A percentile compares a stretch with the other conserved stretches of the same genome.
phyloP scores from a whole-genome alignment of 345 rosid species.

The Acer negundo region DNA sequence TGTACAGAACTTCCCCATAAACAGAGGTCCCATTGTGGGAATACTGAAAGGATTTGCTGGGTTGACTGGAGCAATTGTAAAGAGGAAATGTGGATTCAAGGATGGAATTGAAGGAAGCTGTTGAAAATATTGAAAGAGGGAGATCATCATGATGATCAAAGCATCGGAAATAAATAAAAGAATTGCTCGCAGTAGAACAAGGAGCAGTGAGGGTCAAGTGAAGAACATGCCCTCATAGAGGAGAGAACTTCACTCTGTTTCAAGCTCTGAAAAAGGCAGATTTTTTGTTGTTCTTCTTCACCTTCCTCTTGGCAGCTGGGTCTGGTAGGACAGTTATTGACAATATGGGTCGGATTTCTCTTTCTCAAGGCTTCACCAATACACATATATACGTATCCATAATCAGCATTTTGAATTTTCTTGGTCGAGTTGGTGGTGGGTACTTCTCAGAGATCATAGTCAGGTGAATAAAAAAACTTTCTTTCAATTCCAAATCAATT shows the following conservation, averaged over 20 bases:
- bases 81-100: conserved; percentile 55
- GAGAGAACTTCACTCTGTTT: conserved; percentile 74
- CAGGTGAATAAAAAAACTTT: conserved; percentile 35
- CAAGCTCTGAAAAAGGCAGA: conserved; percentile 73
- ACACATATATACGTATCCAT: conserved; percentile 70
- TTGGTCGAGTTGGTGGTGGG: conserved; percentile 90
- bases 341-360: conserved; percentile 83
- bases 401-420: conserved; percentile 88
- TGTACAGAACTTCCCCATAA: conserved; percentile 84
- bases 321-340: conserved; percentile 85
- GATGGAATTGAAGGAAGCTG: conserved; percentile 48
- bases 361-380: conserved; percentile 61
- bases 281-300: conserved; percentile 74
- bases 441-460: conserved; percentile 81
- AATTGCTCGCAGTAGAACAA: conserved; percentile 61
- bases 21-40: conserved; percentile 82
- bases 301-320: conserved; percentile 70
- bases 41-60: conserved; percentile 91
- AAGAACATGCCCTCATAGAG: conserved; percentile 67
- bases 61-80: conserved; percentile 85
- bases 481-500: too few relatives aligned
- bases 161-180: conserved; percentile 47
- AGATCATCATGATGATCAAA: conserved; percentile 18
- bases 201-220: conserved; percentile 63
- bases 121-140: conserved; percentile 55